Conservation (phyloP, 2,329 filamentous ascomycete genomes). For the Trichoderma arundinaceum region DNA sequence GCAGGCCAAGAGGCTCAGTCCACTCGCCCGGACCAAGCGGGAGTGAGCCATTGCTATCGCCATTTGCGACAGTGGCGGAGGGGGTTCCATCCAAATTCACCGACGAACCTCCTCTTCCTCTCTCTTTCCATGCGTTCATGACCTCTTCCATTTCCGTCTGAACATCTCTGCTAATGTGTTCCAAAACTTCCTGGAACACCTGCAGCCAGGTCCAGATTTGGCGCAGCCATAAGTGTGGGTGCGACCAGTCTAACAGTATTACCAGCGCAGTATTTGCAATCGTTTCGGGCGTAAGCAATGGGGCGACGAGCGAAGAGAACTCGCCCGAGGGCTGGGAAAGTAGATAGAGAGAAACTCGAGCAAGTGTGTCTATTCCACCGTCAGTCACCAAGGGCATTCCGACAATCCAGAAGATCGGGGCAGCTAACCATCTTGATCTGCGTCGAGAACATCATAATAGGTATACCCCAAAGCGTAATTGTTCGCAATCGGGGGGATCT, state of each 20-base stretch:
- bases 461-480: slow-evolving; percentile 93
- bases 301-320: slow-evolving; percentile 81
- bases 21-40: slow-evolving; percentile 89
- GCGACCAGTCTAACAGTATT: slow-evolving; percentile 92
- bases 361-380: slow-evolving; percentile 75
- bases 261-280: slow-evolving; percentile 87
- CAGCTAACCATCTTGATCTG: slow-evolving; percentile 82
- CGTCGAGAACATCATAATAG: slow-evolving; percentile 91
- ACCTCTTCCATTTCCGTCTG: slow-evolving; percentile 86
- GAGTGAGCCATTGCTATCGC: slow-evolving; percentile 71
- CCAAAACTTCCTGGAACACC: slow-evolving; percentile 76
- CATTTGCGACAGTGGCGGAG: slow-evolving; percentile 56
- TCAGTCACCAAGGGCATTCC: slow-evolving; percentile 35
- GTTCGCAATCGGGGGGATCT: slow-evolving; percentile 82
- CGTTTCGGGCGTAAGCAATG: slow-evolving; percentile 81
- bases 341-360: slow-evolving; percentile 86
- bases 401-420: neutral
- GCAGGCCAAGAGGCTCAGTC: slow-evolving; percentile 86
- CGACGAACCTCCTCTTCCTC: slow-evolving; percentile 68
- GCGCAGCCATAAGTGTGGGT: slow-evolving; percentile 90
- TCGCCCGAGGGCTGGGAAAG: slow-evolving; percentile 83
- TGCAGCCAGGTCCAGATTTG: slow-evolving; percentile 90
- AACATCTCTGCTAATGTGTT: slow-evolving; percentile 74
- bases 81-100: slow-evolving; percentile 66
- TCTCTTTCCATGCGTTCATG: slow-evolving; percentile 79